Base-by-base conservation (phyloP, 2,329 filamentous ascomycete species). In the Sclerotinia borealis region DNA sequence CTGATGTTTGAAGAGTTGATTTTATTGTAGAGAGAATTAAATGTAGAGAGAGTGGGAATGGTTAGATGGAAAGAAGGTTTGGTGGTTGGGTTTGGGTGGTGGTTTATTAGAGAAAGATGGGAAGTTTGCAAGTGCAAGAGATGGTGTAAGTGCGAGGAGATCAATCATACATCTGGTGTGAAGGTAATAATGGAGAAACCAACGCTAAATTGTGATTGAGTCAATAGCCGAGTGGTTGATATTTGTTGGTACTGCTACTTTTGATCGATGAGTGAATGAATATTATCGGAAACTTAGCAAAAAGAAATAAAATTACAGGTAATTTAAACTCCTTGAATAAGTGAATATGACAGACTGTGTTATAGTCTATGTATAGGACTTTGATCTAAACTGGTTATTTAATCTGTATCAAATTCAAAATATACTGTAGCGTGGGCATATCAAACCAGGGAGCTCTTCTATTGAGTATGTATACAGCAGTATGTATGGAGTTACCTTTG, bases 111-210 rank as follows among this genome's bases (percentile, higher is more conserved):
- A 63, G 56, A 60, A 67, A 63, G 63, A 68, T 19, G 68, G 68
- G 58, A 68, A 69, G 55, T 60, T 65, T 65, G 61, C 67, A 61
- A 50, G 59, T 65, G 63, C 64, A 63, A 68, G 65, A 65, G 62
- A 51, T 39, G 52, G 51, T 55, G 22, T 43, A 52, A 52, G 50
- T 52, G 50, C 22, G 50, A 56, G 52, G 52, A 56, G 52, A 45
- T 56, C 37, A 56, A 56, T 55, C 52, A 55, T 17, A 41, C 41
- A 47, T 49, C 15, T 49, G 55, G 55, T 49, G 55, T 59, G 55
- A 36, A 59, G 43, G 41, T 59, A 59, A 59, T 59, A 59, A 37
- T 59, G 31, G 31, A 37, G 55, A 59, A 59, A 59, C 17, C 10
- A n/a, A 49, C 29, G 43, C 29, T 48, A 48, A 48, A 27, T 34